phyloP scores from a whole-genome alignment of 306 rosid genomes.

The Boehmeria nivea region DNA sequence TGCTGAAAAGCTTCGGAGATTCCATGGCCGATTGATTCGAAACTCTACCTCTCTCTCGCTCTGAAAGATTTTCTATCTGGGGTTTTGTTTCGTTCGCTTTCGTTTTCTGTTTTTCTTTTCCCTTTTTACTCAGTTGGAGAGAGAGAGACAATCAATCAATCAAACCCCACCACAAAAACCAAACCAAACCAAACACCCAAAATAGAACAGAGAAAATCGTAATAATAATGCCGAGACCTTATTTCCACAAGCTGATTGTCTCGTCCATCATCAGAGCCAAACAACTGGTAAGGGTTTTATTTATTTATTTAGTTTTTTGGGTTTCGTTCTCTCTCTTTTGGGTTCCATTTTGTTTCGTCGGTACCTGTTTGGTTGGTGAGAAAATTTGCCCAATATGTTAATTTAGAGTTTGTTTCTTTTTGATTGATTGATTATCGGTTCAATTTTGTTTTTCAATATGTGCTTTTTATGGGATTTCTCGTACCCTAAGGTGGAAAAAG shows the following conservation, averaged over 20 bases:
- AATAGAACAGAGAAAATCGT: not conserved
- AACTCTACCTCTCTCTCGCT: not conserved
- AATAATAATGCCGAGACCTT: constrained; percentile 58
- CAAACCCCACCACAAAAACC: too few relatives aligned
- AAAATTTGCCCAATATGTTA: not conserved
- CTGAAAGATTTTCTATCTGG: not conserved
- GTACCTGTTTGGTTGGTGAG: not conserved
- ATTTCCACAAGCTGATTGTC: constrained; percentile 76
- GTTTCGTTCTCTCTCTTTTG: not conserved
- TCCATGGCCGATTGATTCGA: not conserved
- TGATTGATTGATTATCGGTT: too few relatives aligned
- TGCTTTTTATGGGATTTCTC: too few relatives aligned
- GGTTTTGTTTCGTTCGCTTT: not conserved
- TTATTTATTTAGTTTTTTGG: not conserved
- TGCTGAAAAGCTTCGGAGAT: not conserved
- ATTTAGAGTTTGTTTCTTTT: too few relatives aligned
- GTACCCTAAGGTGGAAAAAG: too few relatives aligned
- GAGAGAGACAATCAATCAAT: too few relatives aligned
- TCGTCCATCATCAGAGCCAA: constrained; percentile 56
- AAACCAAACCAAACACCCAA: not conserved
- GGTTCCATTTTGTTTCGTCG: too few relatives aligned
- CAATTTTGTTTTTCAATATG: too few relatives aligned
- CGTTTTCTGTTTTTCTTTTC: too few relatives aligned
- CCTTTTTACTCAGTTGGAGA: too few relatives aligned
- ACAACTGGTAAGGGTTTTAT: constrained; percentile 59